These are phyloP conservation scores for Roridomyces roridus DNA, from an alignment of 768 basidiomycete genomes.

Conservation along the genomic window DNA sequence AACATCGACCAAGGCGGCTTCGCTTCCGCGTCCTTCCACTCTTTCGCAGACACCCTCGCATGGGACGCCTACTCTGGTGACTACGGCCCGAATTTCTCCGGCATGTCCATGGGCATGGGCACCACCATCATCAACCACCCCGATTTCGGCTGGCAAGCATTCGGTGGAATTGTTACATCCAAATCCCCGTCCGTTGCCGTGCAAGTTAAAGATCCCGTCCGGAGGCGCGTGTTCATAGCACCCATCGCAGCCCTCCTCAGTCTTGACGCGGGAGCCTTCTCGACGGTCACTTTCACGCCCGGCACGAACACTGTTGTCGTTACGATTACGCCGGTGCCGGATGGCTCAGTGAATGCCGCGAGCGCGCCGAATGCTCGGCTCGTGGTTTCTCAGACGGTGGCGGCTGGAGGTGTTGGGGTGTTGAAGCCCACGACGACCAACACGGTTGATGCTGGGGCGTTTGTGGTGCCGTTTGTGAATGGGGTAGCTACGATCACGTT, in stretches of 20 bases:
- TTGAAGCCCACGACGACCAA: conserved; percentile 47
- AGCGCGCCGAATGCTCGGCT: conserved; percentile 52
- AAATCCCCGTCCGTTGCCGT: conserved; percentile 50
- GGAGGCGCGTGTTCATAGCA: conserved; percentile 58
- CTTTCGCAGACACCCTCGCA: conserved; percentile 60
- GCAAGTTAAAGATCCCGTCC: conserved; percentile 51
- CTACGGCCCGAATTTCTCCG: conserved; percentile 63
- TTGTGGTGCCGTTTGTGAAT: conserved; percentile 46
- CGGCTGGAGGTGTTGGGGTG: conserved; percentile 41
- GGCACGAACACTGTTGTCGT: conserved; percentile 42
- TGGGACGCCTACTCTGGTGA: conserved; percentile 68
- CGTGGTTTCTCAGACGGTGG: conserved; percentile 50
- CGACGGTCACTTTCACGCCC: conserved; percentile 47
- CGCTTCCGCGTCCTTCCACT: conserved; percentile 64
- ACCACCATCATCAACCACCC: conserved; percentile 58
- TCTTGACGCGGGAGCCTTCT: conserved; percentile 60
- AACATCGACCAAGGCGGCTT: conserved; percentile 66
- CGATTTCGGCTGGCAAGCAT: conserved; percentile 67
- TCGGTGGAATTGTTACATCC: conserved; percentile 54
- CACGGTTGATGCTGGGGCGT: conserved; percentile 51
- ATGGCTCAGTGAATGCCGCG: conserved; percentile 47
- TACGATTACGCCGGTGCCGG: conserved; percentile 46
- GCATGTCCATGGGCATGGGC: conserved; percentile 56
- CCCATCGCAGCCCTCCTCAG: conserved; percentile 52
- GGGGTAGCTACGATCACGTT: conserved; percentile 46